phyloP scores from a whole-genome alignment of 2,329 filamentous ascomycete species.

The Ceratocystis papillata region DNA sequence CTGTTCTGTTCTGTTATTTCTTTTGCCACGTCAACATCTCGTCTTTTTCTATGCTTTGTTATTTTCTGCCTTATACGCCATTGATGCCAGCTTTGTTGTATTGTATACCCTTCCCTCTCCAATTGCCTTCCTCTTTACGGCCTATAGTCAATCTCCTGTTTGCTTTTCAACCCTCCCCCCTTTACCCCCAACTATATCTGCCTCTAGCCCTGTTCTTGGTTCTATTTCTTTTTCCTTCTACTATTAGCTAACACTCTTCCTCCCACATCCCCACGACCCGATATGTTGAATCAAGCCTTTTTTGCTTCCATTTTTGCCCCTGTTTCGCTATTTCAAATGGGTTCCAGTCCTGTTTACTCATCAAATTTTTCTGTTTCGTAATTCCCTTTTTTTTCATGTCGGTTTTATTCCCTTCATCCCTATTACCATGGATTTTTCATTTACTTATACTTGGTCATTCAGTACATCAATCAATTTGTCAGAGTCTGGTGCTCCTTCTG shows the following conservation, averaged over 20 bases:
- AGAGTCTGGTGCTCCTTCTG: background rate
- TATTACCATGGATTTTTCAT: background rate
- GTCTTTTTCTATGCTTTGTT: conserved; percentile 19
- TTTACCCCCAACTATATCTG: background rate
- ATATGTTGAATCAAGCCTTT: background rate
- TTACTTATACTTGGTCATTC: background rate
- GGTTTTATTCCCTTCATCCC: conserved; percentile 6
- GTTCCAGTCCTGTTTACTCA: conserved; percentile 27
- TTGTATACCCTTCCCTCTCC: background rate
- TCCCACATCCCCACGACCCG: background rate
- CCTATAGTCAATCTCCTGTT: background rate
- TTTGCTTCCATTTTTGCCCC: background rate
- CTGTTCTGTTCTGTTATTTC: conserved; percentile 20
- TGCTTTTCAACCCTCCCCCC: too few relatives aligned
- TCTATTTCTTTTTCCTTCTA: conserved; percentile 4
- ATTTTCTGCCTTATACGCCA: background rate
- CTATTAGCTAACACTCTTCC: background rate
- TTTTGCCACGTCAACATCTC: conserved; percentile 1
- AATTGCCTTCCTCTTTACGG: background rate
- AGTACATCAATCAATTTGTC: too few relatives aligned
- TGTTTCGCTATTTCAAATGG: conserved; percentile 5
- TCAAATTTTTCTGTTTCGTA: conserved; percentile 22
- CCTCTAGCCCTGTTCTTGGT: conserved; percentile 19
- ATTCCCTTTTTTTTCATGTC: background rate
- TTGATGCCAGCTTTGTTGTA: conserved; percentile 5